Evolutionary conservation across 805 yeast genomes (phyloP).

Genomic region (Lachancea dasiensis): DNA sequence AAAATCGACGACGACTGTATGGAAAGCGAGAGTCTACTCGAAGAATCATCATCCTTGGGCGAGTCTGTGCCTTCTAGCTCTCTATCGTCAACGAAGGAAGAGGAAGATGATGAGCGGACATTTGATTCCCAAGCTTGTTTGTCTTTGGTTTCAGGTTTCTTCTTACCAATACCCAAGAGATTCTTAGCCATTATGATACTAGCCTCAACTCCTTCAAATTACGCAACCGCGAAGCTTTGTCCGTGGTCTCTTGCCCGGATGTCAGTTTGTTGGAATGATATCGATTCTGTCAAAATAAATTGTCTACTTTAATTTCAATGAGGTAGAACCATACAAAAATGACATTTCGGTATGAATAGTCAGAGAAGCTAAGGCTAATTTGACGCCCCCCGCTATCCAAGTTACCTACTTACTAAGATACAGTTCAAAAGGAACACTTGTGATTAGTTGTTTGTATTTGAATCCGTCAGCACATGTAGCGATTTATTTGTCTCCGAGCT

Average conservation of each 20-base stretch:
- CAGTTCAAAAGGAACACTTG: background rate
- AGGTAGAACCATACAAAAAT: too few relatives aligned
- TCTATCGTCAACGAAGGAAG: background rate
- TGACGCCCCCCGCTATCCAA: too few relatives aligned
- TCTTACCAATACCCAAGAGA: constrained; percentile 10
- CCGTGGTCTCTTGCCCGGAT: too few relatives aligned
- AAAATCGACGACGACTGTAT: constrained; percentile 24
- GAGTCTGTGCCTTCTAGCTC: background rate
- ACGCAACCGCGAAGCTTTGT: background rate
- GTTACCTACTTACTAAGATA: too few relatives aligned
- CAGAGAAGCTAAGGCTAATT: too few relatives aligned
- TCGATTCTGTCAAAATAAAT: too few relatives aligned
- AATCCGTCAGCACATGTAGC: constrained; percentile 17
- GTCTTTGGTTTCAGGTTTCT: constrained; percentile 3
- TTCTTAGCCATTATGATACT: constrained; percentile 10
- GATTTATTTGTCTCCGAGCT: constrained; percentile 11
- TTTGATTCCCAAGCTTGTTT: background rate
- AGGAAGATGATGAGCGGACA: constrained; percentile 3
- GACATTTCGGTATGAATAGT: too few relatives aligned
- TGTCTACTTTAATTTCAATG: too few relatives aligned
- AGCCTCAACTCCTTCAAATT: background rate
- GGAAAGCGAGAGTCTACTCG: constrained; percentile 15
- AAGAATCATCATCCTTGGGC: constrained; percentile 9
- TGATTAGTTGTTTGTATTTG: background rate
- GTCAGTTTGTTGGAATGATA: too few relatives aligned